Evolutionary conservation across 148 eudicot genomes (phyloP).

Genomic region (Polygonum aviculare): DNA sequence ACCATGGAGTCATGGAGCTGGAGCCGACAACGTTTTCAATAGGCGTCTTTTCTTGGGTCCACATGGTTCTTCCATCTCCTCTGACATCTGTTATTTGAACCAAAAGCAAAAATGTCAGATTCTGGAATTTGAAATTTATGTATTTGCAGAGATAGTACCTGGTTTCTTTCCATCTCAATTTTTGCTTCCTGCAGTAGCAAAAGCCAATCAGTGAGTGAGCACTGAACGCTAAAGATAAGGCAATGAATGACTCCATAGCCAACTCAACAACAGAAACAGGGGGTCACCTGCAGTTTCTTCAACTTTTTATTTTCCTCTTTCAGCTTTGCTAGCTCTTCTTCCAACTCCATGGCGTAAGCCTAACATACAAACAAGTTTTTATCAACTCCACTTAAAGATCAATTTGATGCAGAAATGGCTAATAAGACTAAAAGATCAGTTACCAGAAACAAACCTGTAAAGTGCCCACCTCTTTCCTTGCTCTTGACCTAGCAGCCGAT

Average conservation of each 20-base stretch:
- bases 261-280: background rate
- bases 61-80: slow-evolving; percentile 47
- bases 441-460: background rate
- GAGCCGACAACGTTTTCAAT: slow-evolving; percentile 64
- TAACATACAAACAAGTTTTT: slow-evolving; percentile 12
- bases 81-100: slow-evolving; percentile 31
- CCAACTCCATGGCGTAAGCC: slow-evolving; percentile 92
- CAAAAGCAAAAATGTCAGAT: background rate
- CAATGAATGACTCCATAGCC: background rate
- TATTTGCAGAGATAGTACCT: slow-evolving; percentile 29
- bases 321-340: slow-evolving; percentile 70
- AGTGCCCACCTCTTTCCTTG: slow-evolving; percentile 76
- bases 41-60: slow-evolving; percentile 51
- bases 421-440: background rate
- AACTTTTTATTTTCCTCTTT: slow-evolving; percentile 68
- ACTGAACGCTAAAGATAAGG: background rate
- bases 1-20: slow-evolving; percentile 38
- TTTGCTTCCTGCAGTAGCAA: slow-evolving; percentile 48
- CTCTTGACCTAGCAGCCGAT: slow-evolving; percentile 93
- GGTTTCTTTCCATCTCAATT: slow-evolving; percentile 76
- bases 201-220: slow-evolving; percentile 4
- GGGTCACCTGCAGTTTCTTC: slow-evolving; percentile 55
- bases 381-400: background rate
- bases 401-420: background rate
- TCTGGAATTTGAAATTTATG: background rate